Base-by-base conservation (phyloP, 2,329 filamentous ascomycete species). In the Colletotrichum sp. region DNA sequence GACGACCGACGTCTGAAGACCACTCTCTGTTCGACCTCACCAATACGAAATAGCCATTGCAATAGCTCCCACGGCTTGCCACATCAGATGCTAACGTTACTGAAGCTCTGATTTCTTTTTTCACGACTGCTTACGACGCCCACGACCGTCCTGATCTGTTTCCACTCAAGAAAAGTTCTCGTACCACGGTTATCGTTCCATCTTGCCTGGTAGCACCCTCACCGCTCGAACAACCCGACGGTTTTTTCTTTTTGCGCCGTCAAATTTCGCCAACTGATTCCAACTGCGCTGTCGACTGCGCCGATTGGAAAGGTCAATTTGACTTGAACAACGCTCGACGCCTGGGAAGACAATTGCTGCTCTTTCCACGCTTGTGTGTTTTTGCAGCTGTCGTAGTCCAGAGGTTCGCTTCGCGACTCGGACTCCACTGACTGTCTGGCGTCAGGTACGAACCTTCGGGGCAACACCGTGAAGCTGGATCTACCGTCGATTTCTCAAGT, bases 381-480 rank as follows among this genome's bases (percentile, higher is more conserved):
- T 36, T 5, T 22, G 43, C 73, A 27, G 32, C n/a, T 36, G 7
- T 30, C 18, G 39, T 56, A 60, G 74, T 76, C 58, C 30, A 22
- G 60, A 55, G 30, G 60, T 52, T 70, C 22, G 55, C 58, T 61
- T 43, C 30, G 22, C 73, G 60, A 70, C 64, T 76, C 58, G 65
- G 58, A 61, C 69, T 64, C 16, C 36, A 66, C 64, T 72, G 62
- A 72, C 48, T 39, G 22, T 67, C 58, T 55, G 64, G 73, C 34
- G 67, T 30, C 61, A 69, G 60, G 39, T 48, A 70, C 67, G 76
- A 79, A 80, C 82, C 81, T 81, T 80, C 74, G 77, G 78, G 77
- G 80, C 83, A 88, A 92, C 87, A 94, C 92, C 94, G 95, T 92
- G 93, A 97, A 96, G 90, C 95, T 97, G 95, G 95, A 96, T 94